Base-by-base conservation (phyloP, 2,329 filamentous ascomycete species). In the Akanthomyces uredinophilus region DNA sequence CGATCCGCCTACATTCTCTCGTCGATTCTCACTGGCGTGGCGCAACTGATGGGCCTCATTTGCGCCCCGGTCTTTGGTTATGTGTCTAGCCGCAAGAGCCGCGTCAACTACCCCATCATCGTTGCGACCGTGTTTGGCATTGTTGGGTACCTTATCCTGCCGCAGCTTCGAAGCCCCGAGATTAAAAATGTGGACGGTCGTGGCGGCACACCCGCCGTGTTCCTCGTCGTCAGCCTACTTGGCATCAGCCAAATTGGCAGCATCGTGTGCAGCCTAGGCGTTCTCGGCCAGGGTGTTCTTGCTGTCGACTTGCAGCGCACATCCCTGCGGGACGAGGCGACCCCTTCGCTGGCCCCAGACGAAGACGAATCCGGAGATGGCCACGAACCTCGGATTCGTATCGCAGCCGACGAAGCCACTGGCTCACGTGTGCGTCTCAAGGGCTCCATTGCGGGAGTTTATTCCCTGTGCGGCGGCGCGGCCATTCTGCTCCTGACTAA, bases 241-340 rank as follows among this genome's bases (percentile, higher is more conserved):
- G 95, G 95, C 16, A 85, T 96, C 70, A 96, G 91, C 69, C 95
- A 99, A 75, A 98, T 99, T 65, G 95, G 94, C 2, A 90, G 92
- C 13, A 98, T 99, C 63, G 95, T 99, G 1, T 97, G 93, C 77
- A 96, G 91, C 66, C 83, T 99, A n/a, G 92, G 91, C 1, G 86
- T 95, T 1, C 82, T 99, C 3, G 92, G 92, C 43, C 86, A 87
- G 18, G 93, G 92, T 4, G 88, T 98, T 24, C 79, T 96, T 24
- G 77, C 79, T 5, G 78, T 76, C 1, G 81, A 83, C 52, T 67
- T 78, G 4, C 70, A 71, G 14, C 68, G 68, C 35, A 66, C 68
- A 1, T 66, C 50, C 44, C 68, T 60, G 62, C 64, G 65, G 13
- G 66, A 69, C 47, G 59, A 61, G 32, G n/a, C 29, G 6, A 16